Base-by-base conservation (phyloP, 768 basidiomycete genomes). In the Galerina marginata region DNA sequence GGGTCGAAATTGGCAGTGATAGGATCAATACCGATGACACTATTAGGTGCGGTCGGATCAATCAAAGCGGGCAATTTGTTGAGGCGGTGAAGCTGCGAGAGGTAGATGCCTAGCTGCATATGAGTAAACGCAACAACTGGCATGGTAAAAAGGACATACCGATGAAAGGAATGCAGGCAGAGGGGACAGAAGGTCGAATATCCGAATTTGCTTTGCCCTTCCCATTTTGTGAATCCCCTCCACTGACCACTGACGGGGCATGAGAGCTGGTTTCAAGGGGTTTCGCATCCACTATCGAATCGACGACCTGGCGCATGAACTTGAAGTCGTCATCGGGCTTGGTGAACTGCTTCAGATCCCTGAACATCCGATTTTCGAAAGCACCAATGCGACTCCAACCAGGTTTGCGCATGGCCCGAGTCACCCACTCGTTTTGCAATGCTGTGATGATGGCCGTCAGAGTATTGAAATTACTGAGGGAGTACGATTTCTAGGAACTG, bases 131-230 rank as follows among this genome's bases (percentile, higher is more conserved):
- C 44, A 53, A 33, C 2, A 25, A 55, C 16, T 37, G 46, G 4
- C 16, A 33, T 16, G 57, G 42, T 9, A 40, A 25, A 10, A 23
- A 20, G 50, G 50, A 50, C 48, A 42, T 66, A 91, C 92, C 91
- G 45, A 94, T 86, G 76, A 93, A 93, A 6, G 92, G 92, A n/a
- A 93, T 82, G 66, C 92, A 93, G 6, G 84, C 81, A 9, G 85
- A 74, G 6, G 84, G 81, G 16, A 71, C 60, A 11, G 73, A 62
- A 26, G 76, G 74, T 61, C 76, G 82, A 44, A 75, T 61, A 59
- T 82, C 65, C 65, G 77, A 72, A 67, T 76, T 65, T 59, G 72
- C 68, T 61, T 77, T 81, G 55, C 71, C 69, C 63, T 77, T 80
- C 6, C 75, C 74, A 52, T 73, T 70, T 51, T 64, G 65, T 5